Base-by-base conservation (phyloP, 129 eudicot genomes). In the Deinandra increscens region DNA sequence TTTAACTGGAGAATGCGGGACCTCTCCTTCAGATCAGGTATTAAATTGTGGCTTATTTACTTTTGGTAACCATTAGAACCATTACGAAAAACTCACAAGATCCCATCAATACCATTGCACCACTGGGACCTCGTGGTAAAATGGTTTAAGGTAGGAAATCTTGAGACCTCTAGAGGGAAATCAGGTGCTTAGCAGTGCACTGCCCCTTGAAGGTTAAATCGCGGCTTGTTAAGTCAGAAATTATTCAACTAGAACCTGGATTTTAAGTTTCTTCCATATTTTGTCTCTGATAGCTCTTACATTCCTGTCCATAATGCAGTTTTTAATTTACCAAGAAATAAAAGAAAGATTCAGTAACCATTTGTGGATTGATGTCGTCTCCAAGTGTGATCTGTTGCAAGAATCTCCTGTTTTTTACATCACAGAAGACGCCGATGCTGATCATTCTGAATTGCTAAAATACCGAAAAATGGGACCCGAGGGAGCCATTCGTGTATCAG, bases 11-110 rank as follows among this genome's bases (percentile, higher is more conserved):
- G 90, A 93, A 85, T 93, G 98, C 75, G 98, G 98, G 33, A 93
- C 87, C 65, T 93, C 98, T 59, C 83, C 95, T 44, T 86, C 98
- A 9, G 98, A 93, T 74, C 98, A 93, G 98, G 98, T 86, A 82
- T 67, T 17, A 51, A 68, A 41, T 42, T 42, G 9, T 22, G 50
- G 6, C 39, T 13, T 36, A 6, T 36, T 36, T 36, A 1, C 39
- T 6, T 36, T 36, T 36, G 39, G 39, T 36, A 36, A 36, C 39
- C 39, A 6, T 36, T 4, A 36, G 4, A 36, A 4, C 39, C 39
- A 3, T 36, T 36, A 36, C 39, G 7, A 6, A 36, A 36, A 36
- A 36, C 39, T 36, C 31, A 26, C 5, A 3, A 36, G 39, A 6
- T 36, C 39, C 39, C 7, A 36, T 6, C 39, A 36, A 36, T 36